Percentiles rank a stretch among this genome's conserved stretches.
phyloP scores from a whole-genome alignment of 108 stramenopile genomes.

The Conticribra weissflogii region DNA sequence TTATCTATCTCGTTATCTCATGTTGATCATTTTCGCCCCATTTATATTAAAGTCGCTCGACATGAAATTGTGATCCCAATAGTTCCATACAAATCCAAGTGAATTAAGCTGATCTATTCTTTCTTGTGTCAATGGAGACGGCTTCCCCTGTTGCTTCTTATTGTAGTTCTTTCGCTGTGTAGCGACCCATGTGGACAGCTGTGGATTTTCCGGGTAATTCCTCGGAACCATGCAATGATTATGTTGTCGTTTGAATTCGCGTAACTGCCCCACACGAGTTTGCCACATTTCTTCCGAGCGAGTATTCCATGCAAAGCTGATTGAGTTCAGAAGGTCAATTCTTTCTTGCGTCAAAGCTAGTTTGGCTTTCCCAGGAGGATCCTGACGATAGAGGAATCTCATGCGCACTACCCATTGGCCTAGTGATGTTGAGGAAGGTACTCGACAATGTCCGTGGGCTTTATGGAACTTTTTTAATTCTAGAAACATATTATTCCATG shows the following conservation, averaged over 20 bases:
- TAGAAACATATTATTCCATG: constrained; percentile 65
- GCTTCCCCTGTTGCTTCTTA: not conserved
- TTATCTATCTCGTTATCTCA: not conserved
- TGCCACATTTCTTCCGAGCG: constrained; percentile 28
- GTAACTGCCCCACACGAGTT: constrained; percentile 21
- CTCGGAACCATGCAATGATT: constrained; percentile 60
- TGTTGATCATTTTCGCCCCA: not conserved
- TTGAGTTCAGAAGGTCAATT: constrained; percentile 16
- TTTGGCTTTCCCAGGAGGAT: constrained; percentile 21
- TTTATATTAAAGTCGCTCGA: constrained; percentile 7
- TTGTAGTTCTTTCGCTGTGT: constrained; percentile 67
- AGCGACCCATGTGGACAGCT: constrained; percentile 64
- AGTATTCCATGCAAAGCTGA: constrained; percentile 40
- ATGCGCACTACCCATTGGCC: constrained; percentile 53
- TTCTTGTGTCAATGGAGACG: constrained; percentile 8
- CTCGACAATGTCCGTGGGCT: constrained; percentile 51
- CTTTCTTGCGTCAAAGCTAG: constrained; percentile 33
- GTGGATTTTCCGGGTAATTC: constrained; percentile 42
- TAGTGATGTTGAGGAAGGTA: constrained; percentile 28
- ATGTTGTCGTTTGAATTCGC: constrained; percentile 36
- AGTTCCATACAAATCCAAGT: constrained; percentile 50
- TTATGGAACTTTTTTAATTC: constrained; percentile 50
- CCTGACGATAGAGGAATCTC: constrained; percentile 44
- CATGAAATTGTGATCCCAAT: constrained; percentile 46
- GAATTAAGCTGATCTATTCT: constrained; percentile 2